phyloP scores from a whole-genome alignment of 2,329 filamentous ascomycete genomes.

The Fonsecaea nubica region DNA sequence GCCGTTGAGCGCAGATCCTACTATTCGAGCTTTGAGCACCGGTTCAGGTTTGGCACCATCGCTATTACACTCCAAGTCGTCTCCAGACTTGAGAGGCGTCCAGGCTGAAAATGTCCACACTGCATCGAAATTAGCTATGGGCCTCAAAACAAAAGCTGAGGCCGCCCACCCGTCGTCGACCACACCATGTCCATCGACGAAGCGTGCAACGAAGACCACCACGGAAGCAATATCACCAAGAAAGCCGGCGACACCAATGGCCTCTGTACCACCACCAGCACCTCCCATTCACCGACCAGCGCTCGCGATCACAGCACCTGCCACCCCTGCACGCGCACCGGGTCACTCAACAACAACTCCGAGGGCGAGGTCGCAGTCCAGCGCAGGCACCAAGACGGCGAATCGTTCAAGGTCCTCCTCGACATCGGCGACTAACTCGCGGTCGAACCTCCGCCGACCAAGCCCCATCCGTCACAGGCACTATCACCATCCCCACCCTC shows the following conservation, averaged over 20 bases:
- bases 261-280: constrained; percentile 7
- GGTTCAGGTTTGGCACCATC: constrained; percentile 5
- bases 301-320: not conserved
- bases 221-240: constrained; percentile 1
- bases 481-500: constrained; percentile 13
- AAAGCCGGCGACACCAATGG: constrained; percentile 7
- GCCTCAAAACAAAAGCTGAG: not conserved
- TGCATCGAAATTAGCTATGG: not conserved
- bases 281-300: not conserved
- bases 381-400: not conserved
- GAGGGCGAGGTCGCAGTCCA: not conserved
- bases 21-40: constrained; percentile 31
- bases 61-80: constrained; percentile 9
- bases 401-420: not conserved
- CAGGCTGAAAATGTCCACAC: constrained; percentile 7
- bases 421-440: not conserved
- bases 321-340: constrained; percentile 26
- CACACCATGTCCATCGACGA: not conserved
- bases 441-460: constrained; percentile 18
- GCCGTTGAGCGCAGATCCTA: constrained; percentile 35
- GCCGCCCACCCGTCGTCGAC: not conserved
- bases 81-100: constrained; percentile 9
- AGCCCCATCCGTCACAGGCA: constrained; percentile 18
- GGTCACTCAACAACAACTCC: constrained; percentile 16
- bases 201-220: not conserved